A percentile compares a stretch with the other conserved stretches of the same genome.
These are phyloP conservation scores for Abrus precatorius DNA, from an alignment of 306 rosid species.

Conservation along the genomic window DNA sequence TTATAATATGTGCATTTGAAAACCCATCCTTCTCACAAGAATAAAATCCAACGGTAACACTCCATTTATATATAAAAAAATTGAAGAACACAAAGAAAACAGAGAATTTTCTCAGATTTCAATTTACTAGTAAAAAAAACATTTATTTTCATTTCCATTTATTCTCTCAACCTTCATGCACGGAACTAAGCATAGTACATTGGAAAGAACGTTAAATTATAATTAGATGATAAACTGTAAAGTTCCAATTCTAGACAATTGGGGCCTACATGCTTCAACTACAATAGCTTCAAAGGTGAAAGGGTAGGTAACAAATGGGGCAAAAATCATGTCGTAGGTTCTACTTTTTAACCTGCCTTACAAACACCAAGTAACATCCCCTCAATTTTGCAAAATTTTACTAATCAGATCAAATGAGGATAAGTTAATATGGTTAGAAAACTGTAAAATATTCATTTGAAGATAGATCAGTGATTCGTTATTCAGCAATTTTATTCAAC, in stretches of 20 bases:
- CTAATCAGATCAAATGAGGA: neutral
- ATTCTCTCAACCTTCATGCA: neutral
- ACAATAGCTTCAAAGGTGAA: neutral
- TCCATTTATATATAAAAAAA: neutral
- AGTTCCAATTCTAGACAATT: constrained; percentile 8
- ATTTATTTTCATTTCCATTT: neutral
- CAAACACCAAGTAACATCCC: neutral
- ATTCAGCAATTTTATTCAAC: neutral
- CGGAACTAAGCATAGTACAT: neutral
- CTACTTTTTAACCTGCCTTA: neutral
- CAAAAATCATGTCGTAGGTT: neutral
- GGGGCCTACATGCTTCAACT: constrained; percentile 1
- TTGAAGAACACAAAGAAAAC: neutral
- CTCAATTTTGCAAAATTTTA: constrained; percentile 9
- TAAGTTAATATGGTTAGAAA: neutral
- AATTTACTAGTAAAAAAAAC: neutral
- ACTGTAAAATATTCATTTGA: neutral
- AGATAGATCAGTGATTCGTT: neutral
- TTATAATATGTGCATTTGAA: neutral
- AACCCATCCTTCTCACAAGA: neutral
- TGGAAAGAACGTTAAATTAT: neutral
- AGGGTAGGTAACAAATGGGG: neutral
- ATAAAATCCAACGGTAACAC: neutral
- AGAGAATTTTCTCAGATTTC: neutral
- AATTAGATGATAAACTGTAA: neutral